phyloP scores from a whole-genome alignment of 129 eudicot genomes.

The Lactuca saligna region DNA sequence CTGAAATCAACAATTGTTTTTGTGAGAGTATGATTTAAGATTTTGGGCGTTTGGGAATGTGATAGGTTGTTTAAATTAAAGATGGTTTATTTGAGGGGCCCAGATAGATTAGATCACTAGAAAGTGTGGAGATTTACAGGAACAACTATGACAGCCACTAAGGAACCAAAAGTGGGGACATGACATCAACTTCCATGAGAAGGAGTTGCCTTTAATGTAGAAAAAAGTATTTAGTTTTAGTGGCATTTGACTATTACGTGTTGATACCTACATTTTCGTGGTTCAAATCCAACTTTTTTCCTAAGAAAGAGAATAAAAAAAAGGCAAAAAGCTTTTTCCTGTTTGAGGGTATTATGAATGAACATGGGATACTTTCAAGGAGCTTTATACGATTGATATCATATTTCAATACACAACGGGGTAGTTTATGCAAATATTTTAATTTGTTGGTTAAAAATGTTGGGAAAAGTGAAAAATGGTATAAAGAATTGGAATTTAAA shows the following conservation, averaged over 20 bases:
- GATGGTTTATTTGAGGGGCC: slow-evolving; percentile 23
- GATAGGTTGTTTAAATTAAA: slow-evolving; percentile 26
- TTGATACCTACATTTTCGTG: slow-evolving; percentile 17
- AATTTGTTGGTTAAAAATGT: not conserved
- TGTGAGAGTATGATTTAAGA: slow-evolving; percentile 29
- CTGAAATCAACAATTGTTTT: slow-evolving; percentile 49
- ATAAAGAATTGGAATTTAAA: slow-evolving; percentile 10
- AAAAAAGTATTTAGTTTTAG: slow-evolving; percentile 20
- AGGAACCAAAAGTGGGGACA: slow-evolving; percentile 42
- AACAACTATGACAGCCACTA: slow-evolving; percentile 48
- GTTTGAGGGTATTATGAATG: slow-evolving; percentile 12
- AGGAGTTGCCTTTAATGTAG: slow-evolving; percentile 13
- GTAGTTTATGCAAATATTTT: not conserved
- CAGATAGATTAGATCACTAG: slow-evolving; percentile 34
- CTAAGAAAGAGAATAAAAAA: not conserved
- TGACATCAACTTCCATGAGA: slow-evolving; percentile 30
- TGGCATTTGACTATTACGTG: slow-evolving; percentile 28
- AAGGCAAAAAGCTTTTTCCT: slow-evolving; percentile 14
- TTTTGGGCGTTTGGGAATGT: slow-evolving; percentile 16
- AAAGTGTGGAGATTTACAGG: slow-evolving; percentile 30
- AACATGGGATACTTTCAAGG: slow-evolving; percentile 30
- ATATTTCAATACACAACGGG: not conserved
- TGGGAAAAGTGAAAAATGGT: not conserved
- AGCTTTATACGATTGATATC: not conserved
- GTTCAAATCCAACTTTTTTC: slow-evolving; percentile 19